A percentile compares a stretch with the other conserved stretches of the same genome.
These are phyloP conservation scores for Penicillium cinerascens DNA, from an alignment of 495 filamentous ascomycete genomes.

Conservation along the genomic window DNA sequence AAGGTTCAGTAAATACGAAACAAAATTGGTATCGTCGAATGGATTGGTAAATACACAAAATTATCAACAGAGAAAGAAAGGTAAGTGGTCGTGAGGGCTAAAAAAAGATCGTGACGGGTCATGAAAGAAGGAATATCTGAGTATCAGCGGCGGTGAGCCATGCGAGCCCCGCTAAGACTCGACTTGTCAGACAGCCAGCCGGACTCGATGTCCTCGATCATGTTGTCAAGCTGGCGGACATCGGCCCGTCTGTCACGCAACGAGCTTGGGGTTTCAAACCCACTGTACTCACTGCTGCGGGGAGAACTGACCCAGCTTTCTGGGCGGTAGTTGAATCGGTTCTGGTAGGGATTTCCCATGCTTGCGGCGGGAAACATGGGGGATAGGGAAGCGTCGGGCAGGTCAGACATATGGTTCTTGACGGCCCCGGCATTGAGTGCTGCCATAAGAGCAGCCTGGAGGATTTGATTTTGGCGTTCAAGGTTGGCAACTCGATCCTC, in stretches of 20 bases:
- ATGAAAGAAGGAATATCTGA: neutral
- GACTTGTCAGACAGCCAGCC: slow-evolving; percentile 38
- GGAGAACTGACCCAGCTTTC: slow-evolving; percentile 37
- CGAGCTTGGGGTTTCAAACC: slow-evolving; percentile 16
- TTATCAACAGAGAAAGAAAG: slow-evolving; percentile 1
- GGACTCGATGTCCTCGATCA: slow-evolving; percentile 39
- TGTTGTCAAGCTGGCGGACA: slow-evolving; percentile 33
- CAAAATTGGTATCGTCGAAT: slow-evolving; percentile 32
- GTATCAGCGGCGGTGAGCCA: slow-evolving; percentile 8
- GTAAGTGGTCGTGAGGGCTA: neutral
- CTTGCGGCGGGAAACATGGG: slow-evolving; percentile 8
- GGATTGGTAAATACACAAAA: slow-evolving; percentile 1
- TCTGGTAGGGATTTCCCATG: slow-evolving; percentile 9
- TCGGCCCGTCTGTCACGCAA: slow-evolving; percentile 20
- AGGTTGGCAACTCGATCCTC: slow-evolving; percentile 41
- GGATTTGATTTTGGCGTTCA: slow-evolving; percentile 44
- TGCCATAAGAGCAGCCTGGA: slow-evolving; percentile 43
- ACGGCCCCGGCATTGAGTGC: slow-evolving; percentile 33
- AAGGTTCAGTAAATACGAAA: neutral
- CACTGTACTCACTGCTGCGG: slow-evolving; percentile 26
- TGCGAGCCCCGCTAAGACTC: slow-evolving; percentile 14
- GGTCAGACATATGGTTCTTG: slow-evolving; percentile 24
- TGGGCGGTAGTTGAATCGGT: slow-evolving; percentile 21
- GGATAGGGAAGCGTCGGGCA: slow-evolving; percentile 21
- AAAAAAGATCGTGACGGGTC: slow-evolving; percentile 3